phyloP scores from a whole-genome alignment of 371 early-diverging fungal species.

The Lichtheimia hyalospora region DNA sequence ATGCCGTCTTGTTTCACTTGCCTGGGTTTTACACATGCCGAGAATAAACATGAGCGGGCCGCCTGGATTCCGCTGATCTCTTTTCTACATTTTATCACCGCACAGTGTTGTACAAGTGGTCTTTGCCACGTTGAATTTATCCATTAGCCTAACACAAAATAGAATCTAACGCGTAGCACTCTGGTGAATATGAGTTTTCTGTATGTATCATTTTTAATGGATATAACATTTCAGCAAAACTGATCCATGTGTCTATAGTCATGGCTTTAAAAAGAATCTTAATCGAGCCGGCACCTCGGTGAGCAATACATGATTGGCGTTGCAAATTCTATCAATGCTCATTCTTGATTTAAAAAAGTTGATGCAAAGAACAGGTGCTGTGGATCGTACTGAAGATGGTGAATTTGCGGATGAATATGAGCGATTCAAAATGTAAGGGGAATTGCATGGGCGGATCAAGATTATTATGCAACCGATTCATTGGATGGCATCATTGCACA shows the following conservation, averaged over 20 bases:
- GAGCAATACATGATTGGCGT: conserved; percentile 10
- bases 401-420: conserved; percentile 87
- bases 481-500: not conserved
- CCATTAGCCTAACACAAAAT: too few species aligned
- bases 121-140: too few species aligned
- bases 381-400: conserved; percentile 79
- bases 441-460: not conserved
- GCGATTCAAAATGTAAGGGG: conserved; percentile 73
- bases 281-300: conserved; percentile 81
- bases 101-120: too few species aligned
- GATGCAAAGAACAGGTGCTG: conserved; percentile 70
- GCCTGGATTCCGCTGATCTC: too few species aligned
- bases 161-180: too few species aligned
- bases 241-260: conserved; percentile 36
- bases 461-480: too few species aligned
- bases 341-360: conserved; percentile 32
- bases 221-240: not conserved
- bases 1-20: too few species aligned
- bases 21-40: too few species aligned
- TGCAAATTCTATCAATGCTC: not conserved
- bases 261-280: conserved; percentile 84
- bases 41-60: too few species aligned
- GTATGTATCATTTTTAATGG: not conserved
- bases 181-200: conserved; percentile 11
- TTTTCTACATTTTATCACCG: too few species aligned